Evolutionary conservation across 441 rosid species (phyloP), one percentile per base, ranked within the genome.

Genomic region (Populus hybrid): DNA sequence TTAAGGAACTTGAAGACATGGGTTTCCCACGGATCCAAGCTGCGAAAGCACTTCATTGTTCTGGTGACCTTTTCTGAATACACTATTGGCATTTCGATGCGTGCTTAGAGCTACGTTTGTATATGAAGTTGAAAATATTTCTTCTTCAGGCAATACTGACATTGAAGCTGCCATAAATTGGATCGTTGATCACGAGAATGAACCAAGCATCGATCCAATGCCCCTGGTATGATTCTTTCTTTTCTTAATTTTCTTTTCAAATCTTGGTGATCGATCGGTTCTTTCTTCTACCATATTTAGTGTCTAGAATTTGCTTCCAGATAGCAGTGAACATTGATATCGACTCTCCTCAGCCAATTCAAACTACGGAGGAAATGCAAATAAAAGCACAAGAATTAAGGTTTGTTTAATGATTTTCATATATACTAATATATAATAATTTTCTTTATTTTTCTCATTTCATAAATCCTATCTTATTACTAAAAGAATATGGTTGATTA

Each of bases 141-240:
- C 4, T 72, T 69, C 79, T 75, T 78, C 79, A 95, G 98, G 97
- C 75, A 95, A 92, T 86, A 33, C 88, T 71, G 87, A 92, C 69
- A 77, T 94, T 33, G 99, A 95, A 85, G 94, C 93, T 82, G 97
- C 97, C 67, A 87, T 95, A 75, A 90, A 94, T 83, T 95, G 99
- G 99, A 89, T 95, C 70, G 90, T 94, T 75, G 97, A 95, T 84
- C 98, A 95, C 87, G 97, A 95, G 84, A 82, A 89, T 83, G 97
- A 94, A 76, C 90, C 92, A 28, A 92, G 92, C 75, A 86, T 94
- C 63, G 99, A 94, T 86, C 83, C 93, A 80, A 84, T 92, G 91
- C 95, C 97, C 74, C 78, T 89, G 97, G 98, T 94, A 81, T 53
- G 85, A 63, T 50, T 50, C 4, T 50, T 16, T 50, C 21, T 21